A percentile compares a stretch with the other conserved stretches of the same genome.
Conservation (phyloP, 345 rosid species). For the Eucalyptus pumila region DNA sequence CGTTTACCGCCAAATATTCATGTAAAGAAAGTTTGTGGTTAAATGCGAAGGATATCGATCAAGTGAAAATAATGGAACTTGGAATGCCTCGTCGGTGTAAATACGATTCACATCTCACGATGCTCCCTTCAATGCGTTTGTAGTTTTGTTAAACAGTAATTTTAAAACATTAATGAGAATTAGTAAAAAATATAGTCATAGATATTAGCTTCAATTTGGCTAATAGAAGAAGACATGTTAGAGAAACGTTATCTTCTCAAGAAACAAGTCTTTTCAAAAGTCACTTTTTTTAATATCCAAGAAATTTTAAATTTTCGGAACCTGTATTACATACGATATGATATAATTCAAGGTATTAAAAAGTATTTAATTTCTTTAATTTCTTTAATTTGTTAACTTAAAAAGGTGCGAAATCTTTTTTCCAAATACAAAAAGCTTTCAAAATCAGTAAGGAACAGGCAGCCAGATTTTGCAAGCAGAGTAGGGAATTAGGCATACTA, state of each 20-base stretch:
- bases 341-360: not conserved
- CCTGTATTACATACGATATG: fast-evolving
- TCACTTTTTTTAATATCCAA: not conserved
- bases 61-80: not conserved
- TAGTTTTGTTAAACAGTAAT: not conserved
- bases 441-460: not conserved
- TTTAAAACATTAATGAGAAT: not conserved
- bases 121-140: not conserved
- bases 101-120: not conserved
- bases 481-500: not conserved
- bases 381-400: not conserved
- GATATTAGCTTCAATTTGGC: not conserved
- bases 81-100: not conserved
- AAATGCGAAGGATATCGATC: not conserved
- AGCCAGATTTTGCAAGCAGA: not conserved
- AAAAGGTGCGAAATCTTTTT: not conserved
- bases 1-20: too few relatives aligned
- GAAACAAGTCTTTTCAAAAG: not conserved
- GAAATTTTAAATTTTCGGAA: not conserved
- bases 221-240: not conserved
- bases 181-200: not conserved
- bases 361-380: not conserved
- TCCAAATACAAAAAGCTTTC: not conserved
- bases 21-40: not conserved
- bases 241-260: not conserved